A percentile compares a stretch with the other conserved stretches of the same genome.
These are phyloP conservation scores for Chrysanthemum lavandulifolium DNA, from an alignment of 129 eudicot species.

Conservation along the genomic window DNA sequence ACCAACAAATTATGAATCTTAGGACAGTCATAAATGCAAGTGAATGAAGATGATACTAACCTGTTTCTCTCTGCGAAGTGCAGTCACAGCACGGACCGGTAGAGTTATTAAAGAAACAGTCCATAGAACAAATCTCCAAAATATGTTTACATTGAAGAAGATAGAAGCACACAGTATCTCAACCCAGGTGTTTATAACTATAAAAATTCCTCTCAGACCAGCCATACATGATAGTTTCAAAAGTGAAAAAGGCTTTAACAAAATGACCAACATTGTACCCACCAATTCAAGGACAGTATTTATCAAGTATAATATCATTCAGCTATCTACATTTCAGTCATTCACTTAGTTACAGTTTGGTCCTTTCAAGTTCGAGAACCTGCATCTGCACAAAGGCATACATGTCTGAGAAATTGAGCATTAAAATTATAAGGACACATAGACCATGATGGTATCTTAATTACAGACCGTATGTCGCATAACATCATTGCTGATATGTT, in stretches of 20 bases:
- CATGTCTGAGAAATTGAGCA: not conserved
- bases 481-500: too few relatives aligned
- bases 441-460: not conserved
- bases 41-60: slow-evolving; percentile 32
- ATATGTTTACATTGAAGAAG: slow-evolving; percentile 26
- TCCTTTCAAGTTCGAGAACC: slow-evolving; percentile 15
- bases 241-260: slow-evolving; percentile 46
- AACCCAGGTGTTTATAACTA: slow-evolving; percentile 59
- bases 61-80: slow-evolving; percentile 60
- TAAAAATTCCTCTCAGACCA: slow-evolving; percentile 36
- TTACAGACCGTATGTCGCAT: too few relatives aligned
- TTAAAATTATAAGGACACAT: not conserved
- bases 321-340: slow-evolving; percentile 24
- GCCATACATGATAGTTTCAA: slow-evolving; percentile 42
- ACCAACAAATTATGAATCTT: not conserved
- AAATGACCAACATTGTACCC: slow-evolving; percentile 29
- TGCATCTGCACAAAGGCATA: slow-evolving; percentile 33
- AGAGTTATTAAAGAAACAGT: slow-evolving; percentile 45
- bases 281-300: slow-evolving; percentile 28
- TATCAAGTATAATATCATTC: slow-evolving; percentile 17
- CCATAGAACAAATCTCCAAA: slow-evolving; percentile 56
- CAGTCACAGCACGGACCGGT: slow-evolving; percentile 58
- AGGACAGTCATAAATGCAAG: not conserved
- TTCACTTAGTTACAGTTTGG: slow-evolving; percentile 4
- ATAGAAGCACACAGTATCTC: slow-evolving; percentile 48